Conservation (phyloP, 345 rosid genomes). For the Euphorbia pulcherrima region DNA sequence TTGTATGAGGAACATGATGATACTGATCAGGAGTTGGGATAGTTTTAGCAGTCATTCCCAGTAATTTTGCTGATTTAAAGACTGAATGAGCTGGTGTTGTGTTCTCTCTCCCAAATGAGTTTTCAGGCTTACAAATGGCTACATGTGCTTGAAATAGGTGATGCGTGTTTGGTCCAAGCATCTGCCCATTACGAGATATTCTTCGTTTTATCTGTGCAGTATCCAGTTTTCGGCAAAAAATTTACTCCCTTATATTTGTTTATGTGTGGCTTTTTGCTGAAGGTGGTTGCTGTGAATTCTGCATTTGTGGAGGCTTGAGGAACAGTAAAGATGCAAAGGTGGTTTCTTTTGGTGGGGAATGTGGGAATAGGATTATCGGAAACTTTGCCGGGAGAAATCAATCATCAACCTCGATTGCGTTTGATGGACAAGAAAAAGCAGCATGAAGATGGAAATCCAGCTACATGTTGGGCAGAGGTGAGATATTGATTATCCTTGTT, state of each 20-base stretch:
- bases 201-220: too few relatives aligned
- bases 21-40: not conserved
- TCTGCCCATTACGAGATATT: too few relatives aligned
- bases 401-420: slow-evolving; percentile 5
- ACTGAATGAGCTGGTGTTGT: too few relatives aligned
- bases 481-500: slow-evolving; percentile 10
- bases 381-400: slow-evolving; percentile 3
- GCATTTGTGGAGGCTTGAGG: not conserved
- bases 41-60: too few relatives aligned
- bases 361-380: not conserved
- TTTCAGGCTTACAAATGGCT: too few relatives aligned
- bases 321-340: too few relatives aligned
- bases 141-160: too few relatives aligned
- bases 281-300: slow-evolving; percentile 8
- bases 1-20: not conserved
- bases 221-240: not conserved
- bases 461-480: slow-evolving; percentile 5
- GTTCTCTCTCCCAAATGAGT: too few relatives aligned
- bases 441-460: not conserved
- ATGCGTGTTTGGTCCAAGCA: too few relatives aligned
- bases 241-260: too few relatives aligned
- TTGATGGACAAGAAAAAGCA: not conserved
- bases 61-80: too few relatives aligned
- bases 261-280: slow-evolving; percentile 2
- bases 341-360: slow-evolving; percentile 6